Base-by-base conservation (phyloP, 495 filamentous ascomycete genomes). In the Astrothelium macrocarpum region DNA sequence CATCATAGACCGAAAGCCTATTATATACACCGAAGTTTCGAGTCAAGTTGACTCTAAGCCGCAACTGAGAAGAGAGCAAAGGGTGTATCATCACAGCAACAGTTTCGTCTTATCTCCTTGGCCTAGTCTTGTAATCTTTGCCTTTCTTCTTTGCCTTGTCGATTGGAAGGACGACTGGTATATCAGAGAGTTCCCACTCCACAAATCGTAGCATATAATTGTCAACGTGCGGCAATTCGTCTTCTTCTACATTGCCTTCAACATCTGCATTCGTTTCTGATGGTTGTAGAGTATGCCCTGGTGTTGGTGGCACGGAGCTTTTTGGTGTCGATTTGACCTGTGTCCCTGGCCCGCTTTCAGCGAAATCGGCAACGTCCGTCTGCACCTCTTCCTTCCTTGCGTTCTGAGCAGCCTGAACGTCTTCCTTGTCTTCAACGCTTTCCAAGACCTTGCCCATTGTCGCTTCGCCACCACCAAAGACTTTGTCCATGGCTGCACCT, bases 381-480 rank as follows among this genome's bases (percentile, higher is more conserved):
- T 90, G 85, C 32, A 85, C 81, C 39, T 90, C 87, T 71, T 91
- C 87, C 45, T 87, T 83, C 28, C 95, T 84, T 70, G 97, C 94
- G 69, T 88, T 93, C 74, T 96, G 87, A 0, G 94, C 95, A 0
- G 95, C 95, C 23, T 82, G 84, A 9, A 88, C 89, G 73, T 99
- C 95, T 73, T 99, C 95, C 58, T 82, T 81, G 70, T 99, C 95
- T 74, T 99, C 95, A 11, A 89, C 95, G 64, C 87, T 85, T 66
- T 93, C 90, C 32, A 97, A 85, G 0, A 88, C 89, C 11, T 85
- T 81, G 25, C 78, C 77, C 2, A 81, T 80, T 12, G 79, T 78
- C 5, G 77, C 78, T n/a, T 66, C 64, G 56, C 76, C 79, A 32
- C 72, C 72, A 32, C 87, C 88, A 2, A 97, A 82, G 12, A 95